Evolutionary conservation across 345 rosid genomes (phyloP).

Genomic region (Sonneratia alba): DNA sequence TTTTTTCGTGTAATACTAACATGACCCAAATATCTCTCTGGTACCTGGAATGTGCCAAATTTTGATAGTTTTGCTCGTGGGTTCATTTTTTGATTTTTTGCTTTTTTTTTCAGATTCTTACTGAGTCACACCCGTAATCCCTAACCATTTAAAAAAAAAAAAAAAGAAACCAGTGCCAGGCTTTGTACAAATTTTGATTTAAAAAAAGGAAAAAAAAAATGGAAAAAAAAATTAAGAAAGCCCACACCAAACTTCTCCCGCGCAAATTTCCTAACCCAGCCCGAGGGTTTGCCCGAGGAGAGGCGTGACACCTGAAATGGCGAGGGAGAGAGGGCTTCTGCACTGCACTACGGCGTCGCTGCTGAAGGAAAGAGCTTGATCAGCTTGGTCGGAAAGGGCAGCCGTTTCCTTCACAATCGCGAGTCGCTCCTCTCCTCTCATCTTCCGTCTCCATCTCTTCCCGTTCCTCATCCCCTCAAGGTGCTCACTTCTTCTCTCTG

Average conservation of each 20-base stretch:
- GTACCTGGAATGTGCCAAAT: too few relatives aligned
- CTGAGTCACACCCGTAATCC: too few relatives aligned
- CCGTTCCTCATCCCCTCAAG: not conserved
- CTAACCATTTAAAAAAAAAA: too few relatives aligned
- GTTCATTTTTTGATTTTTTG: too few relatives aligned
- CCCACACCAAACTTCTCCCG: not conserved
- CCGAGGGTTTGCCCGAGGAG: not conserved
- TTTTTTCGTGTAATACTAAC: too few relatives aligned
- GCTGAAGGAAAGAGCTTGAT: constrained; percentile 57
- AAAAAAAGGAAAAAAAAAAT: too few relatives aligned
- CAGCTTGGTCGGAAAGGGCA: constrained; percentile 63
- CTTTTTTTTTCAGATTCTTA: too few relatives aligned
- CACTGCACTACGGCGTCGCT: constrained; percentile 13
- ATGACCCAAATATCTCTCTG: too few relatives aligned
- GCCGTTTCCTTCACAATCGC: constrained; percentile 55
- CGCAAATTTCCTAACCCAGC: not conserved
- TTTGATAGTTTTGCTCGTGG: too few relatives aligned
- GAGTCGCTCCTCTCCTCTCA: constrained; percentile 36
- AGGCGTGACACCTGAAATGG: not conserved
- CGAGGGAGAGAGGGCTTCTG: not conserved
- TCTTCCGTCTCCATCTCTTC: constrained; percentile 27
- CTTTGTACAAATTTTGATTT: too few relatives aligned
- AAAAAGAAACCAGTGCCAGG: too few relatives aligned
- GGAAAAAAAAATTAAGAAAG: not conserved
- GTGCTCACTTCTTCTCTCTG: not conserved